phyloP scores from a whole-genome alignment of 257 asterid genomes.

The Solanum chmielewskii region DNA sequence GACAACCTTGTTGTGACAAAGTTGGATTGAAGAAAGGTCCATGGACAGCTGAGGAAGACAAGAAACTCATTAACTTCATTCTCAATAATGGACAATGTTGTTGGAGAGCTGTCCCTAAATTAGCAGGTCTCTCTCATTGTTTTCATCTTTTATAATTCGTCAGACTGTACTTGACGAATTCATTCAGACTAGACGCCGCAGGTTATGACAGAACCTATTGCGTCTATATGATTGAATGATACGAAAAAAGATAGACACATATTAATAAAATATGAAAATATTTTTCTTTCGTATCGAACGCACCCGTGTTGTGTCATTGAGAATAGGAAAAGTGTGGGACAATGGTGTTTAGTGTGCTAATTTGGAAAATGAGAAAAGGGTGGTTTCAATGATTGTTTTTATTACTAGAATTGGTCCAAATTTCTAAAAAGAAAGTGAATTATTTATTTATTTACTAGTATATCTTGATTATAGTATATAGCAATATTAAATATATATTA shows the following conservation, averaged over 20 bases:
- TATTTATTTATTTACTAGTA: neutral
- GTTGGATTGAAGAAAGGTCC: conserved; percentile 96
- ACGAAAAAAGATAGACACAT: neutral
- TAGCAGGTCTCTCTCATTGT: conserved; percentile 46
- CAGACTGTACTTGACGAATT: neutral
- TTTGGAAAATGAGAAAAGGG: neutral
- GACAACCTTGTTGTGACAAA: conserved; percentile 94
- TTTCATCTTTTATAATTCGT: neutral
- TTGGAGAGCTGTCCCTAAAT: conserved; percentile 97
- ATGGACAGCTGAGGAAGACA: conserved; percentile 91
- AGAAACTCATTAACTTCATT: conserved; percentile 70
- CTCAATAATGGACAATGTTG: conserved; percentile 89
- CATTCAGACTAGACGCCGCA: neutral
- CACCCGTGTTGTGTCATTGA: neutral
- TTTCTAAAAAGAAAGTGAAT: neutral
- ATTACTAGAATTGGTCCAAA: neutral
- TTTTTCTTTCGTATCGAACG: neutral
- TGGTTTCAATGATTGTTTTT: neutral
- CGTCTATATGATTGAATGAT: neutral
- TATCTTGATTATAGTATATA: neutral
- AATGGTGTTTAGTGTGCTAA: neutral
- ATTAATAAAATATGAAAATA: too few species aligned
- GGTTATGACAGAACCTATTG: neutral
- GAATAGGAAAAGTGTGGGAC: neutral
- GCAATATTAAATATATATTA: neutral